Conservation (phyloP, 2,329 filamentous ascomycete genomes). For the Diaporthe eres region DNA sequence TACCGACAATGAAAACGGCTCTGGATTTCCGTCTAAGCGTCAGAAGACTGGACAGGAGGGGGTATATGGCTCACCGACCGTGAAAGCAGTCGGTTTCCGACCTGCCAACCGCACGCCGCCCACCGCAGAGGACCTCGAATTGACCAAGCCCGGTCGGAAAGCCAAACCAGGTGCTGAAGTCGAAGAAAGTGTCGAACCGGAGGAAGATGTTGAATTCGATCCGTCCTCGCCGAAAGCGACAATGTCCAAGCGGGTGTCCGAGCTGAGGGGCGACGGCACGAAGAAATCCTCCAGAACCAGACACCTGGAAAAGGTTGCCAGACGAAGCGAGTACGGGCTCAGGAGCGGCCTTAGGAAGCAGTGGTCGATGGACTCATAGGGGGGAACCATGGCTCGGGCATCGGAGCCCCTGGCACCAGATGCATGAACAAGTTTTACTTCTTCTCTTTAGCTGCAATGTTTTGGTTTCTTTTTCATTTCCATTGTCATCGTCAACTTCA, state of each 20-base stretch:
- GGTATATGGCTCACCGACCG: no score
- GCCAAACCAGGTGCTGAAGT: background rate
- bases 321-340: slow-evolving; percentile 14
- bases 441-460: background rate
- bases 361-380: slow-evolving; percentile 1
- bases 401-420: background rate
- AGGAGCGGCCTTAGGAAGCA: slow-evolving; percentile 28
- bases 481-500: background rate
- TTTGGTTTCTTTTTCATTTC: background rate
- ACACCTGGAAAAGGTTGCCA: background rate
- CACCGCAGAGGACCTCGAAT: slow-evolving; percentile 10
- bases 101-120: background rate
- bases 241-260: slow-evolving; percentile 10
- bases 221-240: background rate
- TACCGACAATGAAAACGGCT: no score
- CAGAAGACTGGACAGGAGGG: background rate
- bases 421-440: background rate
- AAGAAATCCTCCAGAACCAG: slow-evolving; percentile 23
- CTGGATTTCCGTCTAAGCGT: background rate
- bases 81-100: background rate
- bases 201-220: background rate
- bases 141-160: background rate
- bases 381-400: background rate
- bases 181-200: background rate
- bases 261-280: slow-evolving; percentile 4